Evolutionary conservation across 352 stramenopile genomes (phyloP).

Genomic region (Globisporangium okanoganense): DNA sequence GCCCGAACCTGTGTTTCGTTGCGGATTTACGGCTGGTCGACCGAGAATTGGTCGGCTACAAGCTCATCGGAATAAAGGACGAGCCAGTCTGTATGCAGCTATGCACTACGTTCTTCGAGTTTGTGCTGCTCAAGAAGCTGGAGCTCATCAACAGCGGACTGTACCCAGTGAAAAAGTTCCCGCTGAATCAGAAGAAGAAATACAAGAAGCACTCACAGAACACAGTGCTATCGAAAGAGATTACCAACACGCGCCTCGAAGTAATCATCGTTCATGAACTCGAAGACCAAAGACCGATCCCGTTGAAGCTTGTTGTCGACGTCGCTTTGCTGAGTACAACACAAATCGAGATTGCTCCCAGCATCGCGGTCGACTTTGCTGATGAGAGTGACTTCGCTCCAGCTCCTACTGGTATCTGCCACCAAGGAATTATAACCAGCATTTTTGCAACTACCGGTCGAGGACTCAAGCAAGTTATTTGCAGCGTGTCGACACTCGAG

Average conservation of each 20-base stretch:
- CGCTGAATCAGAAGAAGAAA: neutral
- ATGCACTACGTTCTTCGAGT: constrained; percentile 41
- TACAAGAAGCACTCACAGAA: neutral
- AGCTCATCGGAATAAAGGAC: constrained; percentile 22
- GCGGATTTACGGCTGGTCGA: constrained; percentile 22
- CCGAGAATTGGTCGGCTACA: constrained; percentile 35
- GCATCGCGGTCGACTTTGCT: neutral
- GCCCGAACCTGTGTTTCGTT: constrained; percentile 11
- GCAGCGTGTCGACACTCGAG: constrained; percentile 2
- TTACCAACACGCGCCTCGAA: constrained; percentile 6
- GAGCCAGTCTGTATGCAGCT: constrained; percentile 32
- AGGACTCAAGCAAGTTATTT: constrained; percentile 10
- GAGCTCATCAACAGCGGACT: constrained; percentile 33
- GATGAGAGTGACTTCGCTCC: neutral
- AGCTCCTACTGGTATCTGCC: neutral
- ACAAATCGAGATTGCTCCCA: neutral
- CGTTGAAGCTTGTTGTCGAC: constrained; percentile 1
- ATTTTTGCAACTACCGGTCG: constrained; percentile 1
- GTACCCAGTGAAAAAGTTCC: neutral
- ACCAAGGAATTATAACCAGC: neutral
- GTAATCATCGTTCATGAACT: constrained; percentile 12
- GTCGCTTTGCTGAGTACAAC: neutral
- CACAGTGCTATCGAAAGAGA: constrained; percentile 6
- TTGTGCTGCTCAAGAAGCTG: constrained; percentile 28
- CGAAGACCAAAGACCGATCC: neutral